phyloP scores from a whole-genome alignment of 2,329 filamentous ascomycete genomes.

The Xylariomycetidae sp. region DNA sequence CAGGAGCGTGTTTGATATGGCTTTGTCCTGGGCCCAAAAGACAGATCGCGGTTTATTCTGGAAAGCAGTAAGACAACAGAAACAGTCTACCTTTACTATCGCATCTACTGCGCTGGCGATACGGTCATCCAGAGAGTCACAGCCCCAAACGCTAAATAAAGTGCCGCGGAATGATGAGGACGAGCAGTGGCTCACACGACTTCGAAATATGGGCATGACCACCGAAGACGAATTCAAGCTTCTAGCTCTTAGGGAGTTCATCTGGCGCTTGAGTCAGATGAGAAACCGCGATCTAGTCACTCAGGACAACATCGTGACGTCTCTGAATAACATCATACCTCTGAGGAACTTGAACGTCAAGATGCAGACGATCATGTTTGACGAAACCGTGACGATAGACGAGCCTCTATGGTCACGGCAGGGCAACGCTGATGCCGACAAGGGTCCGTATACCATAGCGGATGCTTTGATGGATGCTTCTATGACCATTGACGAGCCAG shows the following conservation, averaged over 20 bases:
- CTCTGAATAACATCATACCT: slow-evolving; percentile 68
- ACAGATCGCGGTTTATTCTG: slow-evolving; percentile 81
- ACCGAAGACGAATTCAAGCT: slow-evolving; percentile 87
- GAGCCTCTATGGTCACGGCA: slow-evolving; percentile 29
- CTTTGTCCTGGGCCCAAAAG: slow-evolving; percentile 79
- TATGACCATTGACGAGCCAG: slow-evolving; percentile 72
- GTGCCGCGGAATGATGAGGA: slow-evolving; percentile 83
- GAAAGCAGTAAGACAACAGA: slow-evolving; percentile 68
- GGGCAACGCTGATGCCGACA: slow-evolving; percentile 29
- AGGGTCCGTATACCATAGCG: slow-evolving; percentile 69
- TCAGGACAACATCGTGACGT: slow-evolving; percentile 35
- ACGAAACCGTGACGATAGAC: slow-evolving; percentile 61
- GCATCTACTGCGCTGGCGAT: slow-evolving; percentile 51
- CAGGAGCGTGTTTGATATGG: slow-evolving; percentile 77
- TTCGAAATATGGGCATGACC: slow-evolving; percentile 78
- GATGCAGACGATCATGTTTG: slow-evolving; percentile 88
- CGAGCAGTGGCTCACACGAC: slow-evolving; percentile 81
- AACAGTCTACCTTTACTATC: slow-evolving; percentile 60
- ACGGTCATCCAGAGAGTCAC: slow-evolving; percentile 53
- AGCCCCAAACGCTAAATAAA: slow-evolving; percentile 54
- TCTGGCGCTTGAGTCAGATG: slow-evolving; percentile 78
- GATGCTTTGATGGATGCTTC: slow-evolving; percentile 91
- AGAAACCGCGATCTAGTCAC: slow-evolving; percentile 50
- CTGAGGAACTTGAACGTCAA: slow-evolving; percentile 73
- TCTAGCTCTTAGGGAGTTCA: slow-evolving; percentile 79